Evolutionary conservation across 192 early-diverging fungal genomes (phyloP), one percentile per base, ranked within the genome.

Genomic region (Coemansia brasiliensis): DNA sequence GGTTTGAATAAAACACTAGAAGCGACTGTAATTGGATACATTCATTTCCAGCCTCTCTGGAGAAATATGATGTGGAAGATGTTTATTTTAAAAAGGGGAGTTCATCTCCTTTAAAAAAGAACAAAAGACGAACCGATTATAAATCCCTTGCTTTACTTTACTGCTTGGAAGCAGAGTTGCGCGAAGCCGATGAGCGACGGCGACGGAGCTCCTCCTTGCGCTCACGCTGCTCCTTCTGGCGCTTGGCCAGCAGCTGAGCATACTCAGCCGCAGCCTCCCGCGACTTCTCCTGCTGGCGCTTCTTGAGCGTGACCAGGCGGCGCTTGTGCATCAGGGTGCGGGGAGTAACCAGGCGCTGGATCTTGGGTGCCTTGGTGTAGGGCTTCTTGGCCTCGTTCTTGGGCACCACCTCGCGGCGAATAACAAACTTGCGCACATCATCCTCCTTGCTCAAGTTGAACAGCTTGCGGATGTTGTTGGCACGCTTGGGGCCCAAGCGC

Each of bases 401-500:
- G 85, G 86, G 87, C 16, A 40, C 42, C 61, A 98, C 83, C 80
- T 97, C 94, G 73, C 96, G 94, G 72, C 94, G 94, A 70, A 98
- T 96, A 49, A 98, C 96, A 85, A 92, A 98, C 87, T 98, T 92
- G 87, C 94, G 93, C 59, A 98, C 96, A 85, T 98, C 96, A 83
- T 96, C 96, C 49, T 93, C 93, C 90, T 96, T 94, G 85, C 80
- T 87, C 77, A 98, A 88, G 86, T 92, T 90, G 83, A 98, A 98
- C 86, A 98, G 88, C 88, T 95, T 96, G 82, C 96, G 90, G 87
- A 98, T 97, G 81, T 96, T 95, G 87, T 80, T 88, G 61, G 96
- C 96, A 72, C 96, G 87, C 92, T 98, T 98, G 74, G 96, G 96
- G 65, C 96, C 96, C 59, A 98, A 88, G 65, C 96, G 90, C 90